Evolutionary conservation across 169 alveolate species (phyloP).

Genomic region (Eimeria mitis): DNA sequence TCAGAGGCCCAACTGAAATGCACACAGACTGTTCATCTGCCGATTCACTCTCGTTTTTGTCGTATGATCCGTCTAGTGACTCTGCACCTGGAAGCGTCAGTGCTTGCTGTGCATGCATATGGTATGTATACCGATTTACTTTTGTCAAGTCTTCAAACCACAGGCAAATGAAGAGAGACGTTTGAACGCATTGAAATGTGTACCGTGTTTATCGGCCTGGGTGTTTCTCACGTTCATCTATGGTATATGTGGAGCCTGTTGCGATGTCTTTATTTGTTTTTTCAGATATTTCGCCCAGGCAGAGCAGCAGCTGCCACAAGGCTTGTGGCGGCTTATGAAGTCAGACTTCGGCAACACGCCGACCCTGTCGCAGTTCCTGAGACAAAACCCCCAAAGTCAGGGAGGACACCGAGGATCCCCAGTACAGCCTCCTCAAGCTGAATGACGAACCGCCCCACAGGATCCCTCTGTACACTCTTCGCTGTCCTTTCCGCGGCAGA

Average conservation of each 20-base stretch:
- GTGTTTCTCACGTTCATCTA: not conserved
- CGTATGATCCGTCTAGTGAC: not conserved
- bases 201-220: not conserved
- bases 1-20: not conserved
- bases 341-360: constrained; percentile 76
- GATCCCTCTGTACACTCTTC: not conserved
- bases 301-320: constrained; percentile 84
- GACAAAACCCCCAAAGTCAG: constrained; percentile 44
- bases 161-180: not conserved
- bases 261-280: not conserved
- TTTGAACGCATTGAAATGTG: not conserved
- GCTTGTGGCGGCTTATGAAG: constrained; percentile 83
- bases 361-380: constrained; percentile 77
- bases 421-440: not conserved
- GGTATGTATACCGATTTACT: not conserved
- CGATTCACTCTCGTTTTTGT: not conserved
- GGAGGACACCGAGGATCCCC: too few relatives aligned
- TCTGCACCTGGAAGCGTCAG: not conserved
- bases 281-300: constrained; percentile 85
- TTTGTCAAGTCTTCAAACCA: too few relatives aligned
- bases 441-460: not conserved
- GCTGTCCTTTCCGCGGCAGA: not conserved
- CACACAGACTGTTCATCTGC: not conserved
- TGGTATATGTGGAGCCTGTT: not conserved
- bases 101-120: not conserved